phyloP scores from a whole-genome alignment of 2,329 filamentous ascomycete species.

The Beauveria sp. region DNA sequence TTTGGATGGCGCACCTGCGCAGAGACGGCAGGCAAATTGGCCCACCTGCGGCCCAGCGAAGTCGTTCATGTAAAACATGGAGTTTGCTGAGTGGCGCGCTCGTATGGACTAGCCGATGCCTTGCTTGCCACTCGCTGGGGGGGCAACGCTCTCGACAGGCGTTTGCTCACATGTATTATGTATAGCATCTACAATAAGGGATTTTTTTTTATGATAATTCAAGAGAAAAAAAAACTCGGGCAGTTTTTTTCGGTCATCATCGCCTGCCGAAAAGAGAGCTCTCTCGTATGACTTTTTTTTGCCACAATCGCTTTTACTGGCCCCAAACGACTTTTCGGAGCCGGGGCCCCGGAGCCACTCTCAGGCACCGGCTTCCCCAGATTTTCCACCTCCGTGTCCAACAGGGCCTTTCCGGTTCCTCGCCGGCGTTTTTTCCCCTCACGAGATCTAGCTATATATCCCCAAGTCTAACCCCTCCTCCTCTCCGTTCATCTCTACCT shows the following conservation, averaged over 20 bases:
- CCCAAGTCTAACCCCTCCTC: too few relatives aligned
- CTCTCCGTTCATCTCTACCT: too few relatives aligned
- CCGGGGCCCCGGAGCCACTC: not conserved
- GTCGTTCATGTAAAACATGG: not conserved
- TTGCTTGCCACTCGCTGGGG: not conserved
- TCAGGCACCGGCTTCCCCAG: not conserved
- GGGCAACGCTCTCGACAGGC: not conserved
- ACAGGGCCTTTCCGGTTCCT: not conserved
- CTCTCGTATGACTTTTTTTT: too few relatives aligned
- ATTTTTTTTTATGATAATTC: too few relatives aligned
- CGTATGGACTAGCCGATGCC: not conserved
- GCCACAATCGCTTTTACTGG: too few relatives aligned
- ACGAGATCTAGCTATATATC: not conserved
- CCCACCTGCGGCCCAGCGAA: not conserved
- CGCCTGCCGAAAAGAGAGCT: too few relatives aligned
- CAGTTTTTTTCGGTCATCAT: not conserved
- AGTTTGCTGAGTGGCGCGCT: slow-evolving; percentile 6
- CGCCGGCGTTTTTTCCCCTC: not conserved
- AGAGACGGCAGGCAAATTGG: not conserved
- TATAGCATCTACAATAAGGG: too few relatives aligned
- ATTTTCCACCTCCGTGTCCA: not conserved
- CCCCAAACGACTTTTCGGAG: not conserved
- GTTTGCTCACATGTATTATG: too few relatives aligned
- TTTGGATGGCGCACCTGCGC: too few relatives aligned
- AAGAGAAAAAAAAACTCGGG: too few relatives aligned